These are phyloP conservation scores for Aspergillus persii DNA, from an alignment of 2,329 filamentous ascomycete genomes.

Conservation along the genomic window DNA sequence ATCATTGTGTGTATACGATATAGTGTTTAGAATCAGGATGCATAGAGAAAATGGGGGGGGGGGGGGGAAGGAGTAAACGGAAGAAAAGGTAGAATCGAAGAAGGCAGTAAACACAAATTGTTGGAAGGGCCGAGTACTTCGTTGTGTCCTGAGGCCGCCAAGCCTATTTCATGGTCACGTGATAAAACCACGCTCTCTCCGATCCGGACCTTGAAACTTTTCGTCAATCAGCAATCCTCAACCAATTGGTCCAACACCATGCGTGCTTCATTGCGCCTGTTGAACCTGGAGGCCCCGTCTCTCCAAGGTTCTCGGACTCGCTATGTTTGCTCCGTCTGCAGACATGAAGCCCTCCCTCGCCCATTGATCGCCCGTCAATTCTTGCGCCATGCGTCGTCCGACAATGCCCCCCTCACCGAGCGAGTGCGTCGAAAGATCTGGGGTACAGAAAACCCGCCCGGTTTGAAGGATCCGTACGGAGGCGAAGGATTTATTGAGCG, in stretches of 20 bases:
- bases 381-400: slow-evolving; percentile 37
- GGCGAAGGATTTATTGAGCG: slow-evolving; percentile 36
- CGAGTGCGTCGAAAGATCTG: slow-evolving; percentile 49
- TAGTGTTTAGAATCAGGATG: background rate
- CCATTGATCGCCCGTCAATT: slow-evolving; percentile 31
- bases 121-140: background rate
- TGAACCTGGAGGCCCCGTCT: slow-evolving; percentile 35
- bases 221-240: slow-evolving; percentile 7
- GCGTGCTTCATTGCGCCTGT: slow-evolving; percentile 37
- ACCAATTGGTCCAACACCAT: slow-evolving; percentile 25
- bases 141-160: background rate
- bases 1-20: background rate
- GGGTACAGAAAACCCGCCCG: slow-evolving; percentile 51
- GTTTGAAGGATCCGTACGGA: slow-evolving; percentile 49
- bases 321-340: slow-evolving; percentile 43
- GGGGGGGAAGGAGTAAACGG: background rate
- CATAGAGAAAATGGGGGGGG: background rate
- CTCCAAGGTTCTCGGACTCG: slow-evolving; percentile 26
- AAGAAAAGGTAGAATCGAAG: background rate
- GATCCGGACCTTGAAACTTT: slow-evolving; percentile 17
- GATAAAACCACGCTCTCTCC: slow-evolving; percentile 8
- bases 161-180: slow-evolving; percentile 25
- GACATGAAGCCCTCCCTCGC: slow-evolving; percentile 35
- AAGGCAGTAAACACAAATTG: background rate
- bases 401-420: slow-evolving; percentile 41